These are phyloP conservation scores for Coemansia sp. DNA, from an alignment of 192 early-diverging fungal species.

Conservation along the genomic window DNA sequence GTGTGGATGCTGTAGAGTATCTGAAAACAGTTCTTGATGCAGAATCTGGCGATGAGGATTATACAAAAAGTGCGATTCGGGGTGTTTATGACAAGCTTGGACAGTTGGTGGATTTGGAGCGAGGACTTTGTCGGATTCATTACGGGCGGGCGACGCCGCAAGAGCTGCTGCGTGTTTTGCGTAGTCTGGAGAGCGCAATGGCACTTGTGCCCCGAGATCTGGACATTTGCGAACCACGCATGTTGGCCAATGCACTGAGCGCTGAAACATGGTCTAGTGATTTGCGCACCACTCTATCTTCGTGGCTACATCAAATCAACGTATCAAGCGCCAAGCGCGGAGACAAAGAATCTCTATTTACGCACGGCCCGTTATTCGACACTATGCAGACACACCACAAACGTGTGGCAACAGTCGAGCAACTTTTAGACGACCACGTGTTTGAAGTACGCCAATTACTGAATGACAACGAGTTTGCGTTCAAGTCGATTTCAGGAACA, in stretches of 20 bases:
- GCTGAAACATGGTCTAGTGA: conserved; percentile 45
- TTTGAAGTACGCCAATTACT: conserved; percentile 54
- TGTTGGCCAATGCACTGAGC: conserved; percentile 30
- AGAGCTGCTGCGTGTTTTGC: conserved; percentile 75
- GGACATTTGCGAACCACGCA: conserved; percentile 21
- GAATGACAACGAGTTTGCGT: conserved; percentile 56
- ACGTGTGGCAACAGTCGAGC: conserved; percentile 58
- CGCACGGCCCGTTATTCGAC: conserved; percentile 54
- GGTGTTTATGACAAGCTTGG: conserved; percentile 53
- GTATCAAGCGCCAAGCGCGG: conserved; percentile 49
- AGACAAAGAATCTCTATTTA: conserved; percentile 62
- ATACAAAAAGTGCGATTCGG: conserved; percentile 14
- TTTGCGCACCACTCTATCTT: conserved; percentile 33
- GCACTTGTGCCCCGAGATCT: conserved; percentile 12
- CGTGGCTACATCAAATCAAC: conserved; percentile 52
- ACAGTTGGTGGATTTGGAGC: conserved; percentile 84
- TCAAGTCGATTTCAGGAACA: conserved; percentile 63
- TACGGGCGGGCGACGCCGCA: conserved; percentile 75
- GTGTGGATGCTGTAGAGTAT: conserved; percentile 82
- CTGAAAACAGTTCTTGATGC: conserved; percentile 57
- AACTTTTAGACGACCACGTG: conserved; percentile 57
- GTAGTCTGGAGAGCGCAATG: conserved; percentile 57
- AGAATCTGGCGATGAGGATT: conserved; percentile 19
- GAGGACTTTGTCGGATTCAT: conserved; percentile 88
- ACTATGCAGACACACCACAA: conserved; percentile 50